These are phyloP conservation scores for Tylopilus plumbeoviolaceoides DNA, from an alignment of 768 basidiomycete genomes.

Conservation along the genomic window DNA sequence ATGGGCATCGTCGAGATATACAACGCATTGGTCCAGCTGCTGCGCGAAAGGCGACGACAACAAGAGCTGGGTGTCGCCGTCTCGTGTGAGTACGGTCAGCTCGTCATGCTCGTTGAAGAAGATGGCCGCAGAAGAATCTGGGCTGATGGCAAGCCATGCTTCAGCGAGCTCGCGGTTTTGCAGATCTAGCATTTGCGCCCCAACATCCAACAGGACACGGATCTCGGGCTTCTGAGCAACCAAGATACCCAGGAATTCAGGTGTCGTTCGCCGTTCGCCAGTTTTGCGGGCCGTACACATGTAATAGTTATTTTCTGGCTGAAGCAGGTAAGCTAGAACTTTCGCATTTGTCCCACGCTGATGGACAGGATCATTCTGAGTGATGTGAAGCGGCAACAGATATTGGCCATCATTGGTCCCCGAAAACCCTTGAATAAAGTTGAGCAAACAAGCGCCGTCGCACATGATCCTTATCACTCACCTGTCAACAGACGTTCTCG, in stretches of 20 bases:
- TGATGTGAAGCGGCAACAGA: constrained; percentile 33
- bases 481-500: constrained; percentile 13
- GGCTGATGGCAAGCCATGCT: constrained; percentile 36
- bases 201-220: constrained; percentile 50
- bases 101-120: constrained; percentile 34
- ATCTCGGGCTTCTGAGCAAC: constrained; percentile 36
- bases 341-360: constrained; percentile 45
- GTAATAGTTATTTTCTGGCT: constrained; percentile 19
- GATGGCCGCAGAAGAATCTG: constrained; percentile 24
- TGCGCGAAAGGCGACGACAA: constrained; percentile 31
- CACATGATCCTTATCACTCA: not conserved
- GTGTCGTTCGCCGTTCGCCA: constrained; percentile 16
- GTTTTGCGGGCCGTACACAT: constrained; percentile 6
- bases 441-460: not conserved
- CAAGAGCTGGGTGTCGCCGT: constrained; percentile 28
- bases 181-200: constrained; percentile 53
- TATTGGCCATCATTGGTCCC: constrained; percentile 41
- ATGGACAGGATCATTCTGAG: constrained; percentile 25
- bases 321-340: constrained; percentile 29
- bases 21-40: constrained; percentile 32
- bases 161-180: constrained; percentile 38
- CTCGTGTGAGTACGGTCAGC: constrained; percentile 29
- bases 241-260: constrained; percentile 27
- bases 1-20: constrained; percentile 18
- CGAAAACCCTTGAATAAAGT: constrained; percentile 29